Conservation (phyloP, 2,329 filamentous ascomycete species). For the Fusarium agapanthi region DNA sequence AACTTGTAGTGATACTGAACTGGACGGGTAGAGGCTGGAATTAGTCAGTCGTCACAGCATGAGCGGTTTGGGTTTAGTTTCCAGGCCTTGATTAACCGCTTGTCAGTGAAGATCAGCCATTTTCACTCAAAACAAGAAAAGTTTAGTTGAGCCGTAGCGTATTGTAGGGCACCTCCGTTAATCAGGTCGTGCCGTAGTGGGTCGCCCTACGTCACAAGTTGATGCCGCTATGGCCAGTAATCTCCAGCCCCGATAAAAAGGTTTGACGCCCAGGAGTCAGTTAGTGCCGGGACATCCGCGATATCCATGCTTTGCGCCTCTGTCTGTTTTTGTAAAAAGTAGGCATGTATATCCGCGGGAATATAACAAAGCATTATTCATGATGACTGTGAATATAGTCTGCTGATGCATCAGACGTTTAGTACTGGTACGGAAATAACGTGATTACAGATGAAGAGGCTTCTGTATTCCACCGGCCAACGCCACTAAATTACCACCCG, state of each 20-base stretch:
- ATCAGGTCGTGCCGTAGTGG: not conserved
- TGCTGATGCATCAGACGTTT: not conserved
- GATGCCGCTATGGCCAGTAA: not conserved
- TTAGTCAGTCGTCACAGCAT: constrained; percentile 28
- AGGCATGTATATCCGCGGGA: not conserved
- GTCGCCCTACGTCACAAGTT: constrained; percentile 1
- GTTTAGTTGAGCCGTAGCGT: not conserved
- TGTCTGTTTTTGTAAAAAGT: not conserved
- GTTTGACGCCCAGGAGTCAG: not conserved
- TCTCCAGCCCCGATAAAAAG: constrained; percentile 12
- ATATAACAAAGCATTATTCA: not conserved
- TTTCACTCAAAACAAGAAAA: not conserved
- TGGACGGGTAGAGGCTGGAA: not conserved
- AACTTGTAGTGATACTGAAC: not conserved
- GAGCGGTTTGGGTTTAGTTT: constrained; percentile 1
- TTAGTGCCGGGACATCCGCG: constrained; percentile 4
- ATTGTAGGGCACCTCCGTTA: not conserved
- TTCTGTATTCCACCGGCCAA: not conserved
- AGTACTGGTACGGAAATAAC: not conserved
- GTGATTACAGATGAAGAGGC: not conserved
- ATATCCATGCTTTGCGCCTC: not conserved
- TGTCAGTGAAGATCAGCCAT: not conserved
- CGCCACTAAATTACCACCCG: not conserved
- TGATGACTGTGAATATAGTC: not conserved
- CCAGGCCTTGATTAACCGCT: constrained; percentile 10